Evolutionary conservation across 2,329 filamentous ascomycete species (phyloP).

Genomic region (Fusarium torreyae): DNA sequence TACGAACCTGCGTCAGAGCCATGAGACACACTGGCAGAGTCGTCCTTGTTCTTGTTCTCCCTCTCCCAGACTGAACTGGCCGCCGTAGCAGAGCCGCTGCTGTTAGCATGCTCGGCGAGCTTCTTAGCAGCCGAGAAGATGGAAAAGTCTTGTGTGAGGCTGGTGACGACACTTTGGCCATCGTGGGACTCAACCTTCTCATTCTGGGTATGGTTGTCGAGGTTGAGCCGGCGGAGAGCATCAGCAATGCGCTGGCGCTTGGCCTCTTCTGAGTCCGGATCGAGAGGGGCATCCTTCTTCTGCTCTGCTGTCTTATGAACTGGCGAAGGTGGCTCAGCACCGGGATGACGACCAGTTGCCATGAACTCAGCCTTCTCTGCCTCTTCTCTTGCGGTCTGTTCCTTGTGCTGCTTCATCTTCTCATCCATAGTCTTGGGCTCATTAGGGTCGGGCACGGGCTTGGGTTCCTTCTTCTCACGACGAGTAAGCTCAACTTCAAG

Average conservation of each 20-base stretch:
- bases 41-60: slow-evolving; percentile 32
- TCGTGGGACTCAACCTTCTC: slow-evolving; percentile 20
- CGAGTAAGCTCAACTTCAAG: slow-evolving; percentile 70
- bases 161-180: slow-evolving; percentile 40
- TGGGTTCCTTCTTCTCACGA: slow-evolving; percentile 60
- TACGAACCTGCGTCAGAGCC: slow-evolving; percentile 39
- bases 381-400: slow-evolving; percentile 41
- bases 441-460: slow-evolving; percentile 41
- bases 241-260: slow-evolving; percentile 43
- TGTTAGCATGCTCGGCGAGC: slow-evolving; percentile 32
- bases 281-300: slow-evolving; percentile 17
- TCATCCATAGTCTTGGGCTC: slow-evolving; percentile 48
- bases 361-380: slow-evolving; percentile 43
- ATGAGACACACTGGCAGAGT: slow-evolving; percentile 28
- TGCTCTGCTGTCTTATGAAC: slow-evolving; percentile 8
- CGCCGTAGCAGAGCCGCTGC: slow-evolving; percentile 40
- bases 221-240: slow-evolving; percentile 39
- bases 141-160: slow-evolving; percentile 45
- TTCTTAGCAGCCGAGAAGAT: slow-evolving; percentile 46
- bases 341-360: slow-evolving; percentile 37
- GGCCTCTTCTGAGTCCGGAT: slow-evolving; percentile 30
- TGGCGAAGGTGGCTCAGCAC: slow-evolving; percentile 28
- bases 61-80: slow-evolving; percentile 45
- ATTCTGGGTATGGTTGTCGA: slow-evolving; percentile 33
- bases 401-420: slow-evolving; percentile 52